Evolutionary conservation across 345 rosid genomes (phyloP).

Genomic region (Eucalyptus regnans): DNA sequence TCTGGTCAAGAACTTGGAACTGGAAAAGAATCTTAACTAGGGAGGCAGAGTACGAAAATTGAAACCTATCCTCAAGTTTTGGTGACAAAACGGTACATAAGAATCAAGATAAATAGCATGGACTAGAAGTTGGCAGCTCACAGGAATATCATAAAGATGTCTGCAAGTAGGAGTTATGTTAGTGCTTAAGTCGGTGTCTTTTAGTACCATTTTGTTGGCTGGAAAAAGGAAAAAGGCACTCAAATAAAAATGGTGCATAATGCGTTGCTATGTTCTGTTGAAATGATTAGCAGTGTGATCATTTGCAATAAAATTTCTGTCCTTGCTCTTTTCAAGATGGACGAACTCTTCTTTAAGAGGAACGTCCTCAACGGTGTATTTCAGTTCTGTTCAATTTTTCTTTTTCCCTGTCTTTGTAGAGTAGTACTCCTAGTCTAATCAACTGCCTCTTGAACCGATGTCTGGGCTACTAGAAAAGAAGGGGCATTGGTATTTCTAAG

Average conservation of each 20-base stretch:
- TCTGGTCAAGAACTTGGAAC: constrained; percentile 53
- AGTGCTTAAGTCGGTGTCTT: neutral
- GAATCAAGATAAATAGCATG: neutral
- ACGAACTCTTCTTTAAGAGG: neutral
- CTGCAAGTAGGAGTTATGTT: neutral
- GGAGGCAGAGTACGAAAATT: neutral
- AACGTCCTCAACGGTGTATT: neutral
- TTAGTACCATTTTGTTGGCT: neutral
- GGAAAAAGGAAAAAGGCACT: neutral
- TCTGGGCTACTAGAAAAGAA: neutral
- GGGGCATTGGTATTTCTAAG: neutral
- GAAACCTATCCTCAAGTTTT: neutral
- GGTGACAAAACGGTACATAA: neutral
- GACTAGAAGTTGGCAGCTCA: neutral
- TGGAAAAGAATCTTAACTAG: constrained; percentile 13
- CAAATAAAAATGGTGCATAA: neutral
- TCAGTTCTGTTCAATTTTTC: neutral
- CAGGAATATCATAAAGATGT: neutral
- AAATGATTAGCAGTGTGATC: neutral
- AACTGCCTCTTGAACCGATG: neutral
- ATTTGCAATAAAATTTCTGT: neutral
- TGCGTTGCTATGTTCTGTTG: neutral
- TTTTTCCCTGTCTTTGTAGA: neutral
- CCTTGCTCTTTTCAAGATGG: neutral
- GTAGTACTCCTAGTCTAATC: neutral